These are phyloP conservation scores for Corchorus olitorius DNA, from an alignment of 345 rosid genomes.

Conservation along the genomic window DNA sequence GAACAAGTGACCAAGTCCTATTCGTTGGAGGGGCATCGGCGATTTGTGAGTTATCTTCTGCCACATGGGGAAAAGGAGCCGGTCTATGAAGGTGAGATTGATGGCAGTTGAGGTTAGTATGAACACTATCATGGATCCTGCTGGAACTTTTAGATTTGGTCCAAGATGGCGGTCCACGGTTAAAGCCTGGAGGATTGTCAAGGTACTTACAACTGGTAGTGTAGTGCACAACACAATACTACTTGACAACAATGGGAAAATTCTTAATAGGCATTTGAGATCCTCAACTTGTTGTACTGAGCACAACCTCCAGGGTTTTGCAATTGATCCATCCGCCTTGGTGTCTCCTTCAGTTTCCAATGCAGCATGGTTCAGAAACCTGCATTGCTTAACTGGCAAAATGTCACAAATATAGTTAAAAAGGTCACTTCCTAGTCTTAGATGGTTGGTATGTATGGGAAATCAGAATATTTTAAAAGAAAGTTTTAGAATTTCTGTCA, in stretches of 20 bases:
- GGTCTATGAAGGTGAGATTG: constrained; percentile 34
- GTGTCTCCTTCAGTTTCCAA: constrained; percentile 42
- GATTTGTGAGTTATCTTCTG: constrained; percentile 28
- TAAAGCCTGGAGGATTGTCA: constrained; percentile 54
- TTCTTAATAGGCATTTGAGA: constrained; percentile 46
- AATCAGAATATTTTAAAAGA: neutral
- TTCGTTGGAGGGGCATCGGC: constrained; percentile 36
- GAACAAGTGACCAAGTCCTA: constrained; percentile 51
- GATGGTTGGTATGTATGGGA: neutral
- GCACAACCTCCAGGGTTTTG: constrained; percentile 52
- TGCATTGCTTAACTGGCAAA: constrained; percentile 17
- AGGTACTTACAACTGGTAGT: constrained; percentile 31
- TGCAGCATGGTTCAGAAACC: constrained; percentile 52
- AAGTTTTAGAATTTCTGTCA: neutral
- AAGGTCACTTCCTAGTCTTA: neutral
- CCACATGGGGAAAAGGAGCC: constrained; percentile 38
- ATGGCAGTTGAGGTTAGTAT: constrained; percentile 27
- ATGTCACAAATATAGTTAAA: neutral
- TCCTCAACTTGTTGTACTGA: constrained; percentile 65
- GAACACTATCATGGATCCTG: constrained; percentile 45
- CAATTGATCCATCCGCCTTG: constrained; percentile 26
- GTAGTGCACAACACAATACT: constrained; percentile 37
- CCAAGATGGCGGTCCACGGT: constrained; percentile 46
- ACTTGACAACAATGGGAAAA: constrained; percentile 44
- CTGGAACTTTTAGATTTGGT: constrained; percentile 46